Conservation (phyloP, 805 yeast genomes). For the Cyberlindnera mrakii region DNA sequence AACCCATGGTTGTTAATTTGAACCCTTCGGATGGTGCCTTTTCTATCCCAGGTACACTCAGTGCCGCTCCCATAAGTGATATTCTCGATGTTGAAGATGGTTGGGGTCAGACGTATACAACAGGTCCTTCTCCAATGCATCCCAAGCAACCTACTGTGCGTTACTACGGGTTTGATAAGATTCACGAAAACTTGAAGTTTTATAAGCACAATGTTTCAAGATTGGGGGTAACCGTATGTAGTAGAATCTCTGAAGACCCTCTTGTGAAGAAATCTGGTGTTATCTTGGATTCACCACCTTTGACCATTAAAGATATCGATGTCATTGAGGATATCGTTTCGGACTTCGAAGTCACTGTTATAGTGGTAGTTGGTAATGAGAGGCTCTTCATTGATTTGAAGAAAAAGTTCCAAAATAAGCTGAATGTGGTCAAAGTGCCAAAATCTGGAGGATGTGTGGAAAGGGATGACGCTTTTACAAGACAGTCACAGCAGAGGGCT, state of each 20-base stretch:
- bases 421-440: conserved; percentile 48
- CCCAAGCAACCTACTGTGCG: conserved; percentile 89
- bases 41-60: conserved; percentile 74
- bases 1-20: conserved; percentile 72
- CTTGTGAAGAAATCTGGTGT: conserved; percentile 45
- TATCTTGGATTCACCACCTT: conserved; percentile 71
- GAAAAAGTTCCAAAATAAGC: conserved; percentile 38
- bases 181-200: conserved; percentile 41
- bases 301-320: conserved; percentile 42
- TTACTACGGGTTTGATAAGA: conserved; percentile 64
- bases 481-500: conserved; percentile 68
- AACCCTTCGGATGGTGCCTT: conserved; percentile 71
- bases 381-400: conserved; percentile 57
- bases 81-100: conserved; percentile 68
- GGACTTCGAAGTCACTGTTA: conserved; percentile 49
- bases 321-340: conserved; percentile 52
- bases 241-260: conserved; percentile 45
- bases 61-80: conserved; percentile 82
- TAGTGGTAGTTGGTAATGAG: conserved; percentile 76
- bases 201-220: conserved; percentile 23
- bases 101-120: conserved; percentile 74
- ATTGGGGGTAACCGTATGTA: conserved; percentile 30
- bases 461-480: conserved; percentile 57
- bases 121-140: conserved; percentile 71
- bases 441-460: conserved; percentile 75